phyloP scores from a whole-genome alignment of 495 filamentous ascomycete species.

The Daldinia childiae region DNA sequence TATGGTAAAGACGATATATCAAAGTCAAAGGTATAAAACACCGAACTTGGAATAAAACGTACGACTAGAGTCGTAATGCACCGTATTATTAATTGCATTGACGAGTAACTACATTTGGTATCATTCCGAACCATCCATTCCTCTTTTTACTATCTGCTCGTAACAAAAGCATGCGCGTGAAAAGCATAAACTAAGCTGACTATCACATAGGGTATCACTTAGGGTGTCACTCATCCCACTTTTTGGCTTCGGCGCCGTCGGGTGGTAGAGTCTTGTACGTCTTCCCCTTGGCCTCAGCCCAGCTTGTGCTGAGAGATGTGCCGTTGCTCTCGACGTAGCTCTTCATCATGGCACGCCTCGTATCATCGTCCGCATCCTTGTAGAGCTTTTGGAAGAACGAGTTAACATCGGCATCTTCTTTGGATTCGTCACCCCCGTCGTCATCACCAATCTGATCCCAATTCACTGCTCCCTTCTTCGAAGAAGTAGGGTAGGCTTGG shows the following conservation, averaged over 20 bases:
- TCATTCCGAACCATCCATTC: slow-evolving; percentile 5
- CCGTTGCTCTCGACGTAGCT: slow-evolving; percentile 93
- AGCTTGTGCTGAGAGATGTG: slow-evolving; percentile 92
- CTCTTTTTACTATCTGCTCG: slow-evolving; percentile 7
- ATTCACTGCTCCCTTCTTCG: slow-evolving; percentile 82
- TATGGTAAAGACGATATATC: not conserved
- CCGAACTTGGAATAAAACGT: not conserved
- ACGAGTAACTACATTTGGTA: slow-evolving; percentile 2
- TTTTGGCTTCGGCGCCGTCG: slow-evolving; percentile 78
- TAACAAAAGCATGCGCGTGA: slow-evolving; percentile 7
- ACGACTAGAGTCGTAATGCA: not conserved
- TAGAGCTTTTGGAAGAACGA: slow-evolving; percentile 94
- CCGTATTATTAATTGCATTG: slow-evolving; percentile 2
- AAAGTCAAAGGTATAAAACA: not conserved
- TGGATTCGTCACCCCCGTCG: slow-evolving; percentile 63
- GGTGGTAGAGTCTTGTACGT: slow-evolving; percentile 79
- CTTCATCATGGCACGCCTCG: slow-evolving; percentile 95
- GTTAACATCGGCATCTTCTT: slow-evolving; percentile 72
- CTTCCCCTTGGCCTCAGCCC: slow-evolving; percentile 80
- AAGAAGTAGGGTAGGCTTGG: slow-evolving; percentile 89
- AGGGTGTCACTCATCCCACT: slow-evolving; percentile 58
- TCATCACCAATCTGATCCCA: slow-evolving; percentile 79
- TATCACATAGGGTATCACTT: not conserved
- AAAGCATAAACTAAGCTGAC: slow-evolving; percentile 15
- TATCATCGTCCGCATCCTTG: slow-evolving; percentile 78